phyloP scores from a whole-genome alignment of 2,329 filamentous ascomycete species.

The Cadophora sp. region DNA sequence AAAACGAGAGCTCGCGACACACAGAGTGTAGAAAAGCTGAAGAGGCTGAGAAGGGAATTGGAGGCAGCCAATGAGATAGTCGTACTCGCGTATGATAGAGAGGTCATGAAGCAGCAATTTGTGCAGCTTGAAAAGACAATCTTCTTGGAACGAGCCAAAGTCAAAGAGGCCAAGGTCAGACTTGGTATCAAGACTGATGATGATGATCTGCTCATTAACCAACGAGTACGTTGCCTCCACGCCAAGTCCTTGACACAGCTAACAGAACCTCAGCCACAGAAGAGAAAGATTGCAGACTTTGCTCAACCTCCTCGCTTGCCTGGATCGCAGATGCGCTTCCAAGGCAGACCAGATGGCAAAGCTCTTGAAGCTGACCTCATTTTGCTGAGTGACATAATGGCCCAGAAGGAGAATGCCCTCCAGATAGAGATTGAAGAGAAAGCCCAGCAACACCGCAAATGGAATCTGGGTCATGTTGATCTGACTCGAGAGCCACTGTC shows the following conservation, averaged over 20 bases:
- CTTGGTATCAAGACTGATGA: constrained; percentile 91
- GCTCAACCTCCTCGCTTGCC: constrained; percentile 63
- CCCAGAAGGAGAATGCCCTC: constrained; percentile 83
- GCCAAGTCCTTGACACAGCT: constrained; percentile 36
- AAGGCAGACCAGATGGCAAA: constrained; percentile 73
- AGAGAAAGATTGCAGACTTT: constrained; percentile 69
- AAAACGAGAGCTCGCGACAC: constrained; percentile 95
- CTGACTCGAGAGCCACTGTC: constrained; percentile 85
- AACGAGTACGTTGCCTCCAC: constrained; percentile 71
- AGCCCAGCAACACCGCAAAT: constrained; percentile 85
- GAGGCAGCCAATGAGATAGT: constrained; percentile 88
- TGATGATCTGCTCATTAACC: constrained; percentile 91
- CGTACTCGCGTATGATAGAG: constrained; percentile 78
- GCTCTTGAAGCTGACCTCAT: constrained; percentile 80
- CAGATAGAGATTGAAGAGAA: constrained; percentile 84
- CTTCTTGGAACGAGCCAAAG: constrained; percentile 80
- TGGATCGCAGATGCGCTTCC: constrained; percentile 70
- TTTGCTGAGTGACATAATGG: constrained; percentile 75
- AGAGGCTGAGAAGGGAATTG: constrained; percentile 87
- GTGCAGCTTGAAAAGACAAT: constrained; percentile 77
- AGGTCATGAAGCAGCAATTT: constrained; percentile 78
- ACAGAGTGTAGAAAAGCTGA: constrained; percentile 92
- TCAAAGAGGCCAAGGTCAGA: constrained; percentile 89
- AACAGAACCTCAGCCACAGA: constrained; percentile 62
- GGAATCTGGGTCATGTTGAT: constrained; percentile 91